Conservation (phyloP, 2,329 filamentous ascomycete species). For the Colletotrichum plurivorum region DNA sequence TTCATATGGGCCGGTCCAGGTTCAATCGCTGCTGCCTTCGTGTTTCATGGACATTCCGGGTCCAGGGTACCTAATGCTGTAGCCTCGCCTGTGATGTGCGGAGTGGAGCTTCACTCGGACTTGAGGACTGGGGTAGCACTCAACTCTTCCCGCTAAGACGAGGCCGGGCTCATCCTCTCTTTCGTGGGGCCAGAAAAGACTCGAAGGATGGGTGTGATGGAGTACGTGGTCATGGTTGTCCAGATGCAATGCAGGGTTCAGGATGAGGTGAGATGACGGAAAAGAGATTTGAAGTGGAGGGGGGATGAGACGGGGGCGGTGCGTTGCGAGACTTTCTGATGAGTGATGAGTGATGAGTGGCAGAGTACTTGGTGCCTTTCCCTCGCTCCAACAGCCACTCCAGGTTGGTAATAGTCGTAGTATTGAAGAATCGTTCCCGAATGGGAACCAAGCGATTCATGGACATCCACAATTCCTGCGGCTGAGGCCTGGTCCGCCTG, state of each 20-base stretch:
- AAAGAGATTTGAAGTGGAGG: conserved; percentile 12
- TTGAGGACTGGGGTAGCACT: neutral
- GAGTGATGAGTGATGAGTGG: neutral
- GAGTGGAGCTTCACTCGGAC: conserved; percentile 3
- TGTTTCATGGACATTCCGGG: neutral
- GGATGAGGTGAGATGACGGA: conserved; percentile 40
- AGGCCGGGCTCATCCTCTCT: neutral
- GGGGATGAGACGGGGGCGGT: neutral
- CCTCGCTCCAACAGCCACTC: too few relatives aligned
- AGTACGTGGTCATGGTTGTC: conserved; percentile 21
- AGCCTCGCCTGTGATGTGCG: neutral
- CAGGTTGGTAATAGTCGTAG: neutral
- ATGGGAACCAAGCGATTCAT: neutral
- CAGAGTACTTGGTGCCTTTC: too few relatives aligned
- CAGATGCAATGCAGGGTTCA: conserved; percentile 34
- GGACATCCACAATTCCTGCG: neutral
- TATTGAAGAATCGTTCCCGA: conserved; percentile 4
- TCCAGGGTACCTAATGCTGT: neutral
- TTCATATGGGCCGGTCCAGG: neutral
- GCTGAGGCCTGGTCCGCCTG: neutral
- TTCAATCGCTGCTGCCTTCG: conserved; percentile 21
- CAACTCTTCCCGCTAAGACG: conserved; percentile 4
- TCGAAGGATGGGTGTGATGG: conserved; percentile 14
- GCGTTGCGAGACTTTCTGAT: conserved; percentile 10
- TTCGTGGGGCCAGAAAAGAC: conserved; percentile 9